Evolutionary conservation across 169 alveolate species (phyloP).

Genomic region (Cystoisospora suis): DNA sequence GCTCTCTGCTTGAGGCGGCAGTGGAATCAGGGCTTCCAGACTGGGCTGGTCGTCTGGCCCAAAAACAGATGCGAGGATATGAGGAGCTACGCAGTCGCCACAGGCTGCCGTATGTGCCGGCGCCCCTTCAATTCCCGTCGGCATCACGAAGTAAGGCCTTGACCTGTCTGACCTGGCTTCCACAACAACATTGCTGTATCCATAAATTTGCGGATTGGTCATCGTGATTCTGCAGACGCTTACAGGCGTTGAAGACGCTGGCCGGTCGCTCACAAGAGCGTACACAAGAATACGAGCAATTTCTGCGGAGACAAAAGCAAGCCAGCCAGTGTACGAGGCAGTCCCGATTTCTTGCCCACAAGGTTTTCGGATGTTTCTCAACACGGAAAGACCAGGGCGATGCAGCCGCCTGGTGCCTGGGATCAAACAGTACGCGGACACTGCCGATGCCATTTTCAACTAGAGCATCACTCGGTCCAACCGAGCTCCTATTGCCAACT

Average conservation of each 20-base stretch:
- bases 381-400: too few species aligned
- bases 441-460: too few species aligned
- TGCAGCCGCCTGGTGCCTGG: too few species aligned
- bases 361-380: too few species aligned
- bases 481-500: too few species aligned
- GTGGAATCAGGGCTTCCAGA: too few species aligned
- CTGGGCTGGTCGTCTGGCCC: not conserved
- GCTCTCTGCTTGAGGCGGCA: too few species aligned
- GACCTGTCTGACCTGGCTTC: conserved; percentile 64
- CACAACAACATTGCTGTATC: conserved; percentile 48
- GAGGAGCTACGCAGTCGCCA: not conserved
- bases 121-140: not conserved
- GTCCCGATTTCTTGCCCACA: too few species aligned
- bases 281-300: conserved; percentile 60
- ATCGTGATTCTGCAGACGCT: conserved; percentile 54
- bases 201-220: conserved; percentile 61
- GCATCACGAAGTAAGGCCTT: conserved; percentile 51
- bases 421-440: too few species aligned
- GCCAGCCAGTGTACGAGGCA: too few species aligned
- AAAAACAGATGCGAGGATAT: not conserved
- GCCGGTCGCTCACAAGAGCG: conserved; percentile 48
- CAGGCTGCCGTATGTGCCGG: not conserved
- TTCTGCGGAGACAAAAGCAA: conserved; percentile 32
- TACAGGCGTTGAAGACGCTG: not conserved
- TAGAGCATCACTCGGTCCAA: too few species aligned